Evolutionary conservation across 2,329 filamentous ascomycete genomes (phyloP).

Genomic region (Didymellaceae sp.): DNA sequence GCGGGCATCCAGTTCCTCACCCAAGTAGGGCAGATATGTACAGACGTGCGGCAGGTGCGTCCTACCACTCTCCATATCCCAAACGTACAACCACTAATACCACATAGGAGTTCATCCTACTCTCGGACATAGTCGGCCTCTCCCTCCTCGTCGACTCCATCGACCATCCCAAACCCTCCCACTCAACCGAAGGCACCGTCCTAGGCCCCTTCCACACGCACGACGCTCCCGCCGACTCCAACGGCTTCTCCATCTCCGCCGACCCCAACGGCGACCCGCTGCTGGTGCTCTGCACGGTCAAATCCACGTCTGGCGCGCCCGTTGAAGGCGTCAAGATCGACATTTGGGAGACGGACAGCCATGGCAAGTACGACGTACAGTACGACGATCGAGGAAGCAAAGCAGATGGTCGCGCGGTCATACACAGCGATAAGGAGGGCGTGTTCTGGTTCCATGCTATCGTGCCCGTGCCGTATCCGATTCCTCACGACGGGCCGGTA

Average conservation of each 20-base stretch:
- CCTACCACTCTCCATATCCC: neutral
- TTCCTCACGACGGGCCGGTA: constrained; percentile 79
- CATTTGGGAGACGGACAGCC: constrained; percentile 84
- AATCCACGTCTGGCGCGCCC: constrained; percentile 68
- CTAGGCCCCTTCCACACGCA: constrained; percentile 85
- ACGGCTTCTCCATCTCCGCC: constrained; percentile 69
- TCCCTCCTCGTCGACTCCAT: constrained; percentile 82
- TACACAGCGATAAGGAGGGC: constrained; percentile 73
- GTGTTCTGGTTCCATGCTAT: constrained; percentile 86
- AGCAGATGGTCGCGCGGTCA: constrained; percentile 75
- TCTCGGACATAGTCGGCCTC: constrained; percentile 79
- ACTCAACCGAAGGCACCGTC: constrained; percentile 77
- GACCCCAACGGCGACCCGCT: constrained; percentile 73
- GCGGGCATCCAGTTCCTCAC: constrained; percentile 74
- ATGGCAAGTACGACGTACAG: constrained; percentile 84
- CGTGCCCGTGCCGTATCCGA: constrained; percentile 83
- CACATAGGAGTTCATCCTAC: constrained; percentile 75
- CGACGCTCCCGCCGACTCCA: constrained; percentile 65
- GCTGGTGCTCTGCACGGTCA: constrained; percentile 75
- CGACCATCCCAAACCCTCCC: constrained; percentile 78
- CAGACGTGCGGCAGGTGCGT: constrained; percentile 71
- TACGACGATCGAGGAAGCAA: constrained; percentile 64
- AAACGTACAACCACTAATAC: neutral
- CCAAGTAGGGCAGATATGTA: constrained; percentile 74
- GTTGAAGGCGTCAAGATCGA: constrained; percentile 74